Conservation (phyloP, 495 filamentous ascomycete genomes). For the Penicillium parvum region DNA sequence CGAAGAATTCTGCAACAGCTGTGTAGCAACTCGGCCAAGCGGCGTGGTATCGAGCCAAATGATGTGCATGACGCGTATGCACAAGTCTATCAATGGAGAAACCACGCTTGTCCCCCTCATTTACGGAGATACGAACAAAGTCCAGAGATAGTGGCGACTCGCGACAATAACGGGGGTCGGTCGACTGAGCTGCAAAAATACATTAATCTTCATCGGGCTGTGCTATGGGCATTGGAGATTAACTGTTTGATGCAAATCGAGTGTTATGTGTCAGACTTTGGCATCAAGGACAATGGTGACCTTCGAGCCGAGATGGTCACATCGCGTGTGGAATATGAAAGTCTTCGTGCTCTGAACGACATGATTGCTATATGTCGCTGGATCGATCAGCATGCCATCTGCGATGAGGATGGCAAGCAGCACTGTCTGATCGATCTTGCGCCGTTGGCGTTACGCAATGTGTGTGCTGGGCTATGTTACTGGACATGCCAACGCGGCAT, state of each 20-base stretch:
- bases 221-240: constrained; percentile 8
- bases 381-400: neutral
- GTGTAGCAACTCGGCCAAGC: constrained; percentile 14
- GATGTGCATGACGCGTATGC: constrained; percentile 6
- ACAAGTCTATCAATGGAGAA: constrained; percentile 8
- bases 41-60: constrained; percentile 4
- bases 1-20: constrained; percentile 4
- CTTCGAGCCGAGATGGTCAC: constrained; percentile 1
- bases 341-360: constrained; percentile 15
- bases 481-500: constrained; percentile 7
- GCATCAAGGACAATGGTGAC: neutral
- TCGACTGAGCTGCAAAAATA: neutral
- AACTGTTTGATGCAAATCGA: constrained; percentile 13
- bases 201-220: constrained; percentile 8
- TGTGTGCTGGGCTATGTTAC: constrained; percentile 4
- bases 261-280: constrained; percentile 3
- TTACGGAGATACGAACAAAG: constrained; percentile 1
- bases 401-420: neutral
- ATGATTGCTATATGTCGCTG: constrained; percentile 5
- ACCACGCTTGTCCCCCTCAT: constrained; percentile 3
- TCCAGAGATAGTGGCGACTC: neutral
- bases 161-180: neutral
- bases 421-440: constrained; percentile 8
- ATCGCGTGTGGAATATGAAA: constrained; percentile 37
- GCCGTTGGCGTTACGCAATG: constrained; percentile 5